These are phyloP conservation scores for Asterophora lycoperdoides DNA, from an alignment of 768 basidiomycete species.

Conservation along the genomic window DNA sequence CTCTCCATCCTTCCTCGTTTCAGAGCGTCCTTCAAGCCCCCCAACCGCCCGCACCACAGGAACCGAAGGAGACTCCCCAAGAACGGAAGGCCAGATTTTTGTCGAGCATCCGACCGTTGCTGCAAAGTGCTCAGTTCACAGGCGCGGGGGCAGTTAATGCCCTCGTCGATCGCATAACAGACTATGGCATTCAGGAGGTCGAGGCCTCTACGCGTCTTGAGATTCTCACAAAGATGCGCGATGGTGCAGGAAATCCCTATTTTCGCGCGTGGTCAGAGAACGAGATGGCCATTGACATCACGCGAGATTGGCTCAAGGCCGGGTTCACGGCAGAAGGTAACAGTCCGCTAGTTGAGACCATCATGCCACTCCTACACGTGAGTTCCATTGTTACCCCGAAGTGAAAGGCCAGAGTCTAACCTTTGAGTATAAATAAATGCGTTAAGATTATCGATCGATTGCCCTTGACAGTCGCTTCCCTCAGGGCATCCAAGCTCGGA, in stretches of 20 bases:
- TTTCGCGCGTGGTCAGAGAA: slow-evolving; percentile 86
- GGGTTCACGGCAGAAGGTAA: slow-evolving; percentile 56
- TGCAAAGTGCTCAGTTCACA: slow-evolving; percentile 57
- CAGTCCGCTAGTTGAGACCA: slow-evolving; percentile 58
- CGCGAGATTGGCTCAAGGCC: slow-evolving; percentile 78
- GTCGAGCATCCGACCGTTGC: slow-evolving; percentile 47
- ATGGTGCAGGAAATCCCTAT: slow-evolving; percentile 82
- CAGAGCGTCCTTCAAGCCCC: slow-evolving; percentile 23
- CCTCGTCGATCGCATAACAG: slow-evolving; percentile 54
- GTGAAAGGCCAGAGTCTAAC: background rate
- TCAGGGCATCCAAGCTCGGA: slow-evolving; percentile 72
- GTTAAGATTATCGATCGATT: slow-evolving; percentile 78
- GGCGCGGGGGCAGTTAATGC: slow-evolving; percentile 64
- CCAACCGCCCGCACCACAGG: slow-evolving; percentile 19
- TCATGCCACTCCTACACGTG: slow-evolving; percentile 86
- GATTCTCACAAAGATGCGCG: slow-evolving; percentile 75
- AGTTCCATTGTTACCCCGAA: slow-evolving; percentile 29
- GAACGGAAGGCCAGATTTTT: slow-evolving; percentile 55
- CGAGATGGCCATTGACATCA: slow-evolving; percentile 66
- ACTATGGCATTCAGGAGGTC: slow-evolving; percentile 61
- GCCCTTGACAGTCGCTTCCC: slow-evolving; percentile 64
- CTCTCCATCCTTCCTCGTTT: slow-evolving; percentile 29
- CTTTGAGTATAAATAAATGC: background rate
- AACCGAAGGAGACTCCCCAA: slow-evolving; percentile 38
- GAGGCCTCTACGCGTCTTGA: slow-evolving; percentile 64